Base-by-base conservation (phyloP, 2,329 filamentous ascomycete species). In the Epicoccum nigrum region DNA sequence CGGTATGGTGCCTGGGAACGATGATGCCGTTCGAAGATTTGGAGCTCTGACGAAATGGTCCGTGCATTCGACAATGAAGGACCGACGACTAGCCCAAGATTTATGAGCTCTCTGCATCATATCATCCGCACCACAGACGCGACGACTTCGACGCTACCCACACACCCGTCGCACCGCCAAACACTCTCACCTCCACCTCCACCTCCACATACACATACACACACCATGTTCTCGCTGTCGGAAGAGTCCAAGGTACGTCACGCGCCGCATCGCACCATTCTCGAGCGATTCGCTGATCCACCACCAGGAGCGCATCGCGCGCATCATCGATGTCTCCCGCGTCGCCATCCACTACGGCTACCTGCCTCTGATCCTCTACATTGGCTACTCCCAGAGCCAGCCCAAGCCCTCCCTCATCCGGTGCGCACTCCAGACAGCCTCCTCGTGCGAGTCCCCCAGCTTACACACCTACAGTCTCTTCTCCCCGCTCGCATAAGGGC, bases 311-410 rank as follows among this genome's bases (percentile, higher is more conserved):
- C 92, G 94, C 82, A 96, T 99, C 78, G 87, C 90, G 71, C 93
- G 92, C 82, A 84, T 97, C 79, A 94, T 99, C 75, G 94, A 97
- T 77, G 81, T 97, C 74, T 94, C 92, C 57, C 86, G 92, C 70
- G 87, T 97, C 68, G 92, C 90, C 54, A 89, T 99, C 71, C 94
- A 99, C 81, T 99, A 97, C 82, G 94, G 94, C 75, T 99, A 97
- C 77, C 85, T 99, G 52, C 94, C 94, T 67, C 78, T 99, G 76
- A 95, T 99, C 74, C 84, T 99, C 76, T 99, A 97, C 77, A 88
- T 99, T 68, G 94, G 93, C 66, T 97, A 96, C 81, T 95, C 93
- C 47, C 88, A 90, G 75, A 97, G 92, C 81, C 89, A 93, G 75
- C 94, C 94, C 32, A 86, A 89, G 73, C 94, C 94, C 47, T 87